Conservation (phyloP, 2,329 filamentous ascomycete genomes). For the Aspergillus pseudonomiae region DNA sequence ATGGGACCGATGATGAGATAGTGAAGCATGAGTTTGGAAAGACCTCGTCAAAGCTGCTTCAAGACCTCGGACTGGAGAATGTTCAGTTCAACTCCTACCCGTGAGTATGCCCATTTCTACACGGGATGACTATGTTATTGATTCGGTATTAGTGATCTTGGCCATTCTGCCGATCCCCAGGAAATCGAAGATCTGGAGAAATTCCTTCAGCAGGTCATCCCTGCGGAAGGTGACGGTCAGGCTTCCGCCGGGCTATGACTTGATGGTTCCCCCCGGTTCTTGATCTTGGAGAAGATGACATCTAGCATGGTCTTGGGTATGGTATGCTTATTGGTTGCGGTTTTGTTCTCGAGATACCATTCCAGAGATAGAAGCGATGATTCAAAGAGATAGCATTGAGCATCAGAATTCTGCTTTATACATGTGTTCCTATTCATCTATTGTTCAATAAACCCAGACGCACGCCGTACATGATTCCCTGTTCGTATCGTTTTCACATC, state of each 20-base stretch:
- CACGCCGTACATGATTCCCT: neutral
- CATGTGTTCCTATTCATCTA: neutral
- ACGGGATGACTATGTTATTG: slow-evolving; percentile 11
- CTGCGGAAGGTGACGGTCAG: slow-evolving; percentile 45
- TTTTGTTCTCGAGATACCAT: slow-evolving; percentile 23
- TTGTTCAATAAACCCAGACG: neutral
- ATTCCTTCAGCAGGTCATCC: slow-evolving; percentile 59
- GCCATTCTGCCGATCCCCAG: slow-evolving; percentile 73
- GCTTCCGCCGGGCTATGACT: slow-evolving; percentile 40
- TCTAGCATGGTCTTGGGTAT: slow-evolving; percentile 27
- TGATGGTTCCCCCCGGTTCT: slow-evolving; percentile 13
- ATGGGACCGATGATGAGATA: slow-evolving; percentile 77
- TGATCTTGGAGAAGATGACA: slow-evolving; percentile 8
- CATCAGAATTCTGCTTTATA: neutral
- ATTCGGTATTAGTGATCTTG: slow-evolving; percentile 59
- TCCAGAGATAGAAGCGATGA: slow-evolving; percentile 7
- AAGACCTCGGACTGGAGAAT: slow-evolving; percentile 66
- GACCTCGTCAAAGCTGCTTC: slow-evolving; percentile 67
- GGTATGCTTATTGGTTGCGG: slow-evolving; percentile 28
- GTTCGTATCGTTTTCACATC: neutral
- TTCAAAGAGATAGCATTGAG: slow-evolving; percentile 14
- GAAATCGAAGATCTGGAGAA: slow-evolving; percentile 82
- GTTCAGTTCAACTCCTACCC: slow-evolving; percentile 76
- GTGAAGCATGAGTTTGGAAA: slow-evolving; percentile 71
- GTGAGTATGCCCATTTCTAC: slow-evolving; percentile 52